These are phyloP conservation scores for Neonectria ditissima DNA, from an alignment of 2,329 filamentous ascomycete genomes.

Conservation along the genomic window DNA sequence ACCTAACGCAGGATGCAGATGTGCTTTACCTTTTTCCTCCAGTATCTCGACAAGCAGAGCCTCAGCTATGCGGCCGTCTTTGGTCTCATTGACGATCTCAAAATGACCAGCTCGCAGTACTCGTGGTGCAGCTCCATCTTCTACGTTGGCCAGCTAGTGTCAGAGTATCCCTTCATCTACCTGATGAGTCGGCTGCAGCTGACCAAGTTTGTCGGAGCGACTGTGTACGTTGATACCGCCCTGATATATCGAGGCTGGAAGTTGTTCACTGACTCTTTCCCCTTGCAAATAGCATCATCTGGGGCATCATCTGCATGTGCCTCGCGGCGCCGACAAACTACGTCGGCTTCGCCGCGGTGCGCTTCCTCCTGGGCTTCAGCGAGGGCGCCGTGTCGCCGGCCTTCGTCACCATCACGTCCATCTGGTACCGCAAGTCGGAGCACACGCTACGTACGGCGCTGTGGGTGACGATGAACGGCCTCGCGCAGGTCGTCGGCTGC, in stretches of 20 bases:
- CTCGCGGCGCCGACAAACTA: conserved; percentile 56
- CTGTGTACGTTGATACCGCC: conserved; percentile 51
- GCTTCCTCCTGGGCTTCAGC: conserved; percentile 57
- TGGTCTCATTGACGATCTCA: conserved; percentile 59
- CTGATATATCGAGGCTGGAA: not conserved
- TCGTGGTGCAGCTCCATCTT: conserved; percentile 62
- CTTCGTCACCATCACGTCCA: conserved; percentile 29
- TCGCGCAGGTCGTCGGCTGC: conserved; percentile 28
- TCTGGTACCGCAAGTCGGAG: conserved; percentile 30
- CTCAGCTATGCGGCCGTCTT: conserved; percentile 61
- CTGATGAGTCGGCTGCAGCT: conserved; percentile 62
- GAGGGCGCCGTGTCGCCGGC: conserved; percentile 28
- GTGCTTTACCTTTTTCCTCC: conserved; percentile 57
- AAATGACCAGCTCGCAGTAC: conserved; percentile 58
- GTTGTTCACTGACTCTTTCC: not conserved
- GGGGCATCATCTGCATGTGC: conserved; percentile 58
- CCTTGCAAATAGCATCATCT: conserved; percentile 49
- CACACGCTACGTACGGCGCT: conserved; percentile 24
- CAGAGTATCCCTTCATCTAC: conserved; percentile 63
- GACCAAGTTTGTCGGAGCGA: conserved; percentile 62
- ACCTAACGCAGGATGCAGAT: conserved; percentile 34
- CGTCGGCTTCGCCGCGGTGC: conserved; percentile 52
- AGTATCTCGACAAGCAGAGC: conserved; percentile 62
- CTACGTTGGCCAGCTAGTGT: conserved; percentile 59
- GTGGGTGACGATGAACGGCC: conserved; percentile 30